phyloP scores from a whole-genome alignment of 2,329 filamentous ascomycete species.

The Allantophomopsis lycopodina region DNA sequence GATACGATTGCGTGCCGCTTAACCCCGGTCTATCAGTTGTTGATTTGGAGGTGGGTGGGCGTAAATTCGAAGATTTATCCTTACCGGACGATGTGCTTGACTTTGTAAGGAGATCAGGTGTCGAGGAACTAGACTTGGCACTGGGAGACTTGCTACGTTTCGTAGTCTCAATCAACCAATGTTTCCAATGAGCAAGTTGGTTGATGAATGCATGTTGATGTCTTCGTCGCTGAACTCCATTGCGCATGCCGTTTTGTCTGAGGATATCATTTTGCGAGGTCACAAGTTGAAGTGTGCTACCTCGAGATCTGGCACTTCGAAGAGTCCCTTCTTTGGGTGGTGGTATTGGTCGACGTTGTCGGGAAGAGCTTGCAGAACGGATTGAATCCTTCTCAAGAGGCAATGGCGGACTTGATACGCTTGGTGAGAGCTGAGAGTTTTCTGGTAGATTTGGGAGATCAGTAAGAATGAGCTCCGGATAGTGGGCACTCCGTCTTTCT shows the following conservation, averaged over 20 bases:
- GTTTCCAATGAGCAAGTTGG: conserved; percentile 53
- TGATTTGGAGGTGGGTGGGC: conserved; percentile 42
- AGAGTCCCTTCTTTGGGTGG: conserved; percentile 73
- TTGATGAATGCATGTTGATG: conserved; percentile 51
- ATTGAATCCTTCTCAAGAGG: conserved; percentile 70
- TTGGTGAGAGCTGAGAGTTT: conserved; percentile 20
- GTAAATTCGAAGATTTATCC: conserved; percentile 38
- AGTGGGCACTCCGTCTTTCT: conserved; percentile 59
- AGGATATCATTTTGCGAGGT: conserved; percentile 50
- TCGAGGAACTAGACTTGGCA: conserved; percentile 28
- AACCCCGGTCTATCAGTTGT: conserved; percentile 18
- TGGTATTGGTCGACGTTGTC: conserved; percentile 60
- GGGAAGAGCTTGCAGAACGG: conserved; percentile 63
- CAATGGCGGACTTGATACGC: conserved; percentile 38
- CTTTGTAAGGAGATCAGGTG: conserved; percentile 42
- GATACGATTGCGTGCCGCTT: conserved; percentile 18
- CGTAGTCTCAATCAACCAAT: conserved; percentile 58
- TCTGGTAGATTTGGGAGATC: conserved; percentile 72
- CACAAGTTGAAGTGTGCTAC: conserved; percentile 78
- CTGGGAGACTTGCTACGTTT: conserved; percentile 46
- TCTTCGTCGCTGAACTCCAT: conserved; percentile 29
- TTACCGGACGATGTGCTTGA: conserved; percentile 24
- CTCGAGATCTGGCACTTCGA: conserved; percentile 57
- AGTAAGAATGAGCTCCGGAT: conserved; percentile 47
- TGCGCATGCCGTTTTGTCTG: conserved; percentile 25